Conservation (phyloP, 768 basidiomycete genomes). For the Kockovaella imperatae region DNA sequence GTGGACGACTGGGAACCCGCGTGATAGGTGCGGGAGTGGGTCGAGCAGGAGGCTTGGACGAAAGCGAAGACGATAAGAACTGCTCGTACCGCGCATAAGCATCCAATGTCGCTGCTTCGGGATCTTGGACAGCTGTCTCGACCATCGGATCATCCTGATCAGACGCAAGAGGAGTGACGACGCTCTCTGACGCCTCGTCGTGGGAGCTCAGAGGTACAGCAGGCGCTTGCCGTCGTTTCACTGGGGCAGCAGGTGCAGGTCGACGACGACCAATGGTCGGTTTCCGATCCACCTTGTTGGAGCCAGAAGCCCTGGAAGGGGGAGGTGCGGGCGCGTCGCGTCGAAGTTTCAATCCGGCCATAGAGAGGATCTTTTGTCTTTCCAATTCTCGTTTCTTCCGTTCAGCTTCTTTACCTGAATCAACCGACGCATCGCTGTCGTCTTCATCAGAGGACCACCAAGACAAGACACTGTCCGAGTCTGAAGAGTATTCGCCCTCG, state of each 20-base stretch:
- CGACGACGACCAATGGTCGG: conserved; percentile 22
- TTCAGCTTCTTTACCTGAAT: conserved; percentile 49
- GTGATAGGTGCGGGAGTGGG: conserved; percentile 3
- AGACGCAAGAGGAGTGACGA: background rate
- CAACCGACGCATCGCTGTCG: conserved; percentile 48
- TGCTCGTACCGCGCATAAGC: conserved; percentile 84
- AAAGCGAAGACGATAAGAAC: conserved; percentile 45
- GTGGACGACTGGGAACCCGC: background rate
- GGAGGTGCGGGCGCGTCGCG: conserved; percentile 53
- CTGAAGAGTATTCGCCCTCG: conserved; percentile 42
- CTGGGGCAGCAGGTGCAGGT: conserved; percentile 34
- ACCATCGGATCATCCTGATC: background rate
- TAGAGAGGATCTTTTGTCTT: conserved; percentile 72
- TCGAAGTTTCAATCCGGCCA: conserved; percentile 75
- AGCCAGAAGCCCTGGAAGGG: conserved; percentile 11
- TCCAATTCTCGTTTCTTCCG: conserved; percentile 63
- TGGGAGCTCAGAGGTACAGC: conserved; percentile 30
- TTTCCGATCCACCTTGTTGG: conserved; percentile 4
- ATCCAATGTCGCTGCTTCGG: conserved; percentile 55
- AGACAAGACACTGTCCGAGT: conserved; percentile 50
- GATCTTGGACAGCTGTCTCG: conserved; percentile 13
- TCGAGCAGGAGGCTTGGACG: conserved; percentile 47
- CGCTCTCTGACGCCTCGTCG: conserved; percentile 4
- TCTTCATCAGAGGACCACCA: conserved; percentile 41
- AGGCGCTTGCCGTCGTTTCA: conserved; percentile 47